A percentile compares a stretch with the other conserved stretches of the same genome.
These are phyloP conservation scores for Trichoderma orchidacearum DNA, from an alignment of 495 filamentous ascomycete genomes.

Conservation along the genomic window DNA sequence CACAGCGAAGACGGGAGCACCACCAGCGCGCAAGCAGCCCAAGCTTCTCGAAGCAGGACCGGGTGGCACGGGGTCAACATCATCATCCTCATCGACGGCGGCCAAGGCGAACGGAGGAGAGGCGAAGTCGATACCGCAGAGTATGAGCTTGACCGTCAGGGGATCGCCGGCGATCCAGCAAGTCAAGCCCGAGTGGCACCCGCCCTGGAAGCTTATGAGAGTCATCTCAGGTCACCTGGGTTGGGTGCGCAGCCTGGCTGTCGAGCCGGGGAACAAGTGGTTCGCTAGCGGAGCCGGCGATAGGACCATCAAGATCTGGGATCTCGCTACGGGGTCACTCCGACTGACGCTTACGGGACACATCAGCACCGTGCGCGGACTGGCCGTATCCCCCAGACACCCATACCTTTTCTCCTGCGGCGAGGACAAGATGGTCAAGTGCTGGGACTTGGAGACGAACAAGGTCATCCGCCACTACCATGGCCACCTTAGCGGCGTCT, in stretches of 20 bases:
- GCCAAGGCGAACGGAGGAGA: constrained; percentile 10
- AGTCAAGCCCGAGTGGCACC: constrained; percentile 81
- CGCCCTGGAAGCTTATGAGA: constrained; percentile 96
- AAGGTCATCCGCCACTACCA: constrained; percentile 98
- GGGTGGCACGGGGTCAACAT: constrained; percentile 13
- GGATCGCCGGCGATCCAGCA: constrained; percentile 57
- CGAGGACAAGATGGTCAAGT: constrained; percentile 99
- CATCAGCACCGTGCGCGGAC: constrained; percentile 88
- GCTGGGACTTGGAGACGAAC: constrained; percentile 98
- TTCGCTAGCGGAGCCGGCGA: constrained; percentile 95
- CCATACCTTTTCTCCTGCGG: constrained; percentile 97
- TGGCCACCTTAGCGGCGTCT: constrained; percentile 92
- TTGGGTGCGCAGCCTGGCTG: constrained; percentile 83
- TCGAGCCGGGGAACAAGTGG: constrained; percentile 95
- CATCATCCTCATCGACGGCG: constrained; percentile 3
- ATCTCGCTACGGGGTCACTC: constrained; percentile 72
- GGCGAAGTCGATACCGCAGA: constrained; percentile 5
- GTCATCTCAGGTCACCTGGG: constrained; percentile 95
- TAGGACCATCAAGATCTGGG: constrained; percentile 98
- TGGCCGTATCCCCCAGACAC: constrained; percentile 87
- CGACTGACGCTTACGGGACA: constrained; percentile 88
- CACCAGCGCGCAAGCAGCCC: constrained; percentile 34
- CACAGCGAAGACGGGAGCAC: constrained; percentile 38
- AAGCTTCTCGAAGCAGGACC: constrained; percentile 61
- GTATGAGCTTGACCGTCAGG: constrained; percentile 28